A percentile compares a stretch with the other conserved stretches of the same genome.
These are phyloP conservation scores for Hyaloscypha hepaticicola DNA, from an alignment of 495 filamentous ascomycete genomes.

Conservation along the genomic window DNA sequence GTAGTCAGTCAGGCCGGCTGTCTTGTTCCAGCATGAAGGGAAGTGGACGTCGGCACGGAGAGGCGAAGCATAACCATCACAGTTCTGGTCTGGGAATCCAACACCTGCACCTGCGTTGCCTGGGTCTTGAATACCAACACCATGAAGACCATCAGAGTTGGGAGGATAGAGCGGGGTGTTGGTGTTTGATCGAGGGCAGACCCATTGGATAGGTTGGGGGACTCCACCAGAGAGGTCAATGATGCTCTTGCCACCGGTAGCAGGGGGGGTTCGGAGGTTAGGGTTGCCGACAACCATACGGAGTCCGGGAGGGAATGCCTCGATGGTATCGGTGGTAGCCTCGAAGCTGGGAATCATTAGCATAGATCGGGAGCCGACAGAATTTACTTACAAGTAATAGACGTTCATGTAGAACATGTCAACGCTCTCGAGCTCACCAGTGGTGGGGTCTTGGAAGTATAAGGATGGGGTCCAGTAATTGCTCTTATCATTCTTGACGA, in stretches of 20 bases:
- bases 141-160: slow-evolving; percentile 30
- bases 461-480: slow-evolving; percentile 74
- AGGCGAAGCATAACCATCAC: slow-evolving; percentile 48
- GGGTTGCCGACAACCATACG: slow-evolving; percentile 74
- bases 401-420: slow-evolving; percentile 58
- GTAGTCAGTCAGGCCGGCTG: slow-evolving; percentile 62
- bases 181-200: slow-evolving; percentile 44
- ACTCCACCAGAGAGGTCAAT: slow-evolving; percentile 26
- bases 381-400: slow-evolving; percentile 58
- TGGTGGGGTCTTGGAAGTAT: slow-evolving; percentile 59
- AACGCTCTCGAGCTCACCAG: slow-evolving; percentile 66
- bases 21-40: slow-evolving; percentile 84
- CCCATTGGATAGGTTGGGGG: slow-evolving; percentile 46
- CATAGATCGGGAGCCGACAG: slow-evolving; percentile 10
- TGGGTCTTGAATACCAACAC: slow-evolving; percentile 48
- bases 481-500: slow-evolving; percentile 60
- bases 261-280: slow-evolving; percentile 43
- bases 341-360: slow-evolving; percentile 42
- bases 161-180: slow-evolving; percentile 26
- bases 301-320: slow-evolving; percentile 63
- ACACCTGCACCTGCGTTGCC: slow-evolving; percentile 42
- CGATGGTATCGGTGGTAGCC: slow-evolving; percentile 26
- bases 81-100: slow-evolving; percentile 55
- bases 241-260: slow-evolving; percentile 34
- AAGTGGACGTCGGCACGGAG: slow-evolving; percentile 84